phyloP scores from a whole-genome alignment of 345 rosid genomes.

The Psidium guajava region DNA sequence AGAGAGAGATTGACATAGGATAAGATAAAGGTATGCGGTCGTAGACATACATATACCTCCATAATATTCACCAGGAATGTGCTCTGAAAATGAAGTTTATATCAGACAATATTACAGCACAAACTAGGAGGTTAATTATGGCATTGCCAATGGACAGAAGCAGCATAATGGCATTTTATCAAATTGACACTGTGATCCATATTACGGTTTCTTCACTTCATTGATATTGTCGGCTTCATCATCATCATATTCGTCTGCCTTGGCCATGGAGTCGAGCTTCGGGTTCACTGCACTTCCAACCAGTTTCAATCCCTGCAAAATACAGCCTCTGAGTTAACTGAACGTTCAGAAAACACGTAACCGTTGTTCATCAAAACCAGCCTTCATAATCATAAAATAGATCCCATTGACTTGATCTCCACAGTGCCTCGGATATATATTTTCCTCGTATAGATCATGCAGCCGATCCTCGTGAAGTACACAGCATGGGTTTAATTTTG shows the following conservation, averaged over 20 bases:
- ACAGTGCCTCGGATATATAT: neutral
- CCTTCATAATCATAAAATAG: neutral
- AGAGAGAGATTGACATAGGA: neutral
- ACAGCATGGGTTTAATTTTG: neutral
- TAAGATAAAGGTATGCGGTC: neutral
- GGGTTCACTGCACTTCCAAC: neutral
- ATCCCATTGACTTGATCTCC: neutral
- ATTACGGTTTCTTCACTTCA: neutral
- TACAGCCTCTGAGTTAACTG: neutral
- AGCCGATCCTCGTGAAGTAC: neutral
- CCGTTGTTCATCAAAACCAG: neutral
- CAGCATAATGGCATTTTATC: neutral
- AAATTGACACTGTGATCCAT: neutral
- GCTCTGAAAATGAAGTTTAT: neutral
- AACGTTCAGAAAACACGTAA: neutral
- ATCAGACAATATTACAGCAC: neutral
- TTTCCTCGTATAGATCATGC: neutral
- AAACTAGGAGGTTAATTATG: neutral
- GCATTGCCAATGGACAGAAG: neutral
- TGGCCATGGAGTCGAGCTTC: neutral
- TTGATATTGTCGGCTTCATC: neutral
- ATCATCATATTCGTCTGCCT: neutral
- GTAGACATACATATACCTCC: neutral
- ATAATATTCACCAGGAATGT: neutral
- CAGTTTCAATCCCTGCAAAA: neutral